phyloP scores from a whole-genome alignment of 805 yeast genomes.

The Ogataea paradorogensis region DNA sequence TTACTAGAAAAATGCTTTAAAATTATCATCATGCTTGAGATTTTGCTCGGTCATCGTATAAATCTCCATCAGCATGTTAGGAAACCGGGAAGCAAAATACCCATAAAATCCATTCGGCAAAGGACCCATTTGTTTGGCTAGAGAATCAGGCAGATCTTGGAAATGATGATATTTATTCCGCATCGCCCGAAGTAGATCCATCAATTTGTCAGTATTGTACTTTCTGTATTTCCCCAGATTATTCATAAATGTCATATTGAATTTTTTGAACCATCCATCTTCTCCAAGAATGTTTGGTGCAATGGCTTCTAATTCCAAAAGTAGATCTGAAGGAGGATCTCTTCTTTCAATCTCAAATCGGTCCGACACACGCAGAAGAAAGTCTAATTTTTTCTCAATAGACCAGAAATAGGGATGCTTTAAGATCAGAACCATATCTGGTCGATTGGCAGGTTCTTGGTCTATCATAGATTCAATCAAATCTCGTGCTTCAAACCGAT shows the following conservation, averaged over 20 bases:
- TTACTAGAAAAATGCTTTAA: conserved; percentile 41
- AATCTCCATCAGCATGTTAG: conserved; percentile 71
- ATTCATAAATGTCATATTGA: conserved; percentile 71
- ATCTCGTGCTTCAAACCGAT: conserved; percentile 64
- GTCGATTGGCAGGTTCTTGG: conserved; percentile 64
- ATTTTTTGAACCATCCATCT: conserved; percentile 73
- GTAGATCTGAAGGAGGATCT: conserved; percentile 57
- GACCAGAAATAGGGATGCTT: conserved; percentile 91
- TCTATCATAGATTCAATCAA: conserved; percentile 71
- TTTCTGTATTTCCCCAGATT: conserved; percentile 90
- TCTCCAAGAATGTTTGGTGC: conserved; percentile 59
- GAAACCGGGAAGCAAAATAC: conserved; percentile 75
- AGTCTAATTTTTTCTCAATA: conserved; percentile 69
- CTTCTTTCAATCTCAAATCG: conserved; percentile 90
- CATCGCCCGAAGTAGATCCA: conserved; percentile 85
- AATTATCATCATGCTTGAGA: conserved; percentile 61
- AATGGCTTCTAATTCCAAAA: conserved; percentile 63
- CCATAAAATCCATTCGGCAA: conserved; percentile 80
- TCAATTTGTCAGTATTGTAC: conserved; percentile 70
- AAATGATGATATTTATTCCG: conserved; percentile 94
- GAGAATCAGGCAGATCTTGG: conserved; percentile 75
- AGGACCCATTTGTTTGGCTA: conserved; percentile 68
- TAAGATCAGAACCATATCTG: conserved; percentile 63
- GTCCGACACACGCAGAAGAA: conserved; percentile 83
- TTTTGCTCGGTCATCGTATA: conserved; percentile 59